Base-by-base conservation (phyloP, 2,329 filamentous ascomycete genomes). In the Cryoendolithus antarcticus region DNA sequence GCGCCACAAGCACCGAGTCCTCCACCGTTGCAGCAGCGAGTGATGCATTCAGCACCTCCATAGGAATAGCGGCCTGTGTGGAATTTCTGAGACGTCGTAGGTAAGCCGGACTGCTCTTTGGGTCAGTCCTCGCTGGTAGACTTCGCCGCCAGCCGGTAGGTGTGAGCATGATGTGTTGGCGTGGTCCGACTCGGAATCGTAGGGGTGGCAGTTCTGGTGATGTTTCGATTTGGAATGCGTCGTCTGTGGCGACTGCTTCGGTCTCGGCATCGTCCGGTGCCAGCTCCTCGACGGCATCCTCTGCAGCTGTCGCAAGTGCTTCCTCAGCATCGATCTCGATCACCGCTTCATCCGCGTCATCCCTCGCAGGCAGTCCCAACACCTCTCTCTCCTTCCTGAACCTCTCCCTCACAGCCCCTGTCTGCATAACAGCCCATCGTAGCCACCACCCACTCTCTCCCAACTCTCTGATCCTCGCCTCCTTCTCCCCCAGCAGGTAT, bases 391-490 rank as follows among this genome's bases (percentile, higher is more conserved):
- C 71, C 36, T 64, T 58, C 32, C 72, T 71, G 55, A 86, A 83
- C 48, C 74, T 68, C 48, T 72, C 71, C 58, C 78, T 76, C 37
- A 93, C 72, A 12, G 65, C 63, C 1, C 69, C 65, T 4, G 78
- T 86, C 65, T 89, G 84, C 80, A 95, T 86, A 44, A 98, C 69
- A 45, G 83, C 74, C 83, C 86, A 95, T 48, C 91, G 71, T 54
- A 98, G 65, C 51, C 80, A 76, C 91, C 91, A 98, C 5, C 91
- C 91, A 48, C 81, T 81, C 38, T 89, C 77, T 4, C 91, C 91
- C 41, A 98, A 69, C 62, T 94, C 85, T 66, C 80, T 83, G 56
- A 96, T 72, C 47, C 91, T 74, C 31, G 70, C 72, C 10, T 80
- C 68, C 64, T 86, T 91, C 58, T 77, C 74, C 49, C 86, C 86